Evolutionary conservation across 73 alveolate species (phyloP).

Genomic region (Uronychia binucleata): DNA sequence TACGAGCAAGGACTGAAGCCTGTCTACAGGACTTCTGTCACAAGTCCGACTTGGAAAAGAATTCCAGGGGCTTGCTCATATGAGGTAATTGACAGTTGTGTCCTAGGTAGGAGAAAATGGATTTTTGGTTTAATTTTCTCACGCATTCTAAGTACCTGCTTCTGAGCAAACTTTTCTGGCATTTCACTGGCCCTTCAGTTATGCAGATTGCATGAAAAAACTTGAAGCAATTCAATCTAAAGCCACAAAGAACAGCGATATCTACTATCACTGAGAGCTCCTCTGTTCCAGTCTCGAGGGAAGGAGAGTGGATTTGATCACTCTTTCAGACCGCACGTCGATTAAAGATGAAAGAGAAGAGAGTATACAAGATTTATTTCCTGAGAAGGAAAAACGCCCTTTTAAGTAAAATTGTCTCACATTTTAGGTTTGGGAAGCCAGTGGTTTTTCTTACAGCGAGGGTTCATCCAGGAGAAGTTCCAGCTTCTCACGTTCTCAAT

Average conservation of each 20-base stretch:
- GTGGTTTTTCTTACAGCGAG: slow-evolving; percentile 92
- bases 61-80: slow-evolving; percentile 19
- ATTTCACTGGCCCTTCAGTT: too few relatives aligned
- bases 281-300: too few relatives aligned
- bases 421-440: slow-evolving; percentile 70
- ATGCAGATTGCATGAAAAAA: too few relatives aligned
- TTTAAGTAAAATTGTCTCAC: slow-evolving; percentile 14
- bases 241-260: too few relatives aligned
- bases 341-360: slow-evolving; percentile 56
- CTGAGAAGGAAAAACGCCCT: slow-evolving; percentile 22
- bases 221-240: too few relatives aligned
- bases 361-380: slow-evolving; percentile 39
- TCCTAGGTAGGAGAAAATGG: too few relatives aligned
- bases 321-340: slow-evolving; percentile 56
- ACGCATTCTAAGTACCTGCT: too few relatives aligned
- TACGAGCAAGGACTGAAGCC: slow-evolving; percentile 54
- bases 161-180: too few relatives aligned
- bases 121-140: too few relatives aligned
- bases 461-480: slow-evolving; percentile 99
- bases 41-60: slow-evolving; percentile 24
- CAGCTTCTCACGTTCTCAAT: slow-evolving; percentile 91
- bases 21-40: slow-evolving; percentile 34
- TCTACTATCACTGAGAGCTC: too few relatives aligned
- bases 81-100: too few relatives aligned
- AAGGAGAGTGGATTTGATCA: slow-evolving; percentile 54